These are phyloP conservation scores for Pichia sp. DNA, from an alignment of 1,139 yeast genomes.

Conservation along the genomic window DNA sequence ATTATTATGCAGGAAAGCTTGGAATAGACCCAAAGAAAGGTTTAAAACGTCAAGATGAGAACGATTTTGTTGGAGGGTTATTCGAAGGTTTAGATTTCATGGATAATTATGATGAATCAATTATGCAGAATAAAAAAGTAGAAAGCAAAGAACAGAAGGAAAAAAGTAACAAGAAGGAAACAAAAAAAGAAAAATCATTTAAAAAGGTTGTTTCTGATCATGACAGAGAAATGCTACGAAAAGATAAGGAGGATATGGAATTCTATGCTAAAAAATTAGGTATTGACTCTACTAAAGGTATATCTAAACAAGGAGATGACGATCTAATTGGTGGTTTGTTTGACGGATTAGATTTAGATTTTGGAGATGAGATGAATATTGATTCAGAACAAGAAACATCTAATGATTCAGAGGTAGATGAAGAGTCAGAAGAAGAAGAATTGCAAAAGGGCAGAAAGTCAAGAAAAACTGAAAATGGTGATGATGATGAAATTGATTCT, in stretches of 20 bases:
- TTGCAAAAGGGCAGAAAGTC: not conserved
- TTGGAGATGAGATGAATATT: not conserved
- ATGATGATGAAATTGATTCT: conserved; percentile 30
- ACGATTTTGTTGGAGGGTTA: conserved; percentile 30
- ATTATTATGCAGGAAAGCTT: conserved; percentile 66
- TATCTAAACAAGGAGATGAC: conserved; percentile 24
- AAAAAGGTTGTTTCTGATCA: conserved; percentile 6
- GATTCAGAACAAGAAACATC: not conserved
- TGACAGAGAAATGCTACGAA: conserved; percentile 41
- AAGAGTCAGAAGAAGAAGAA: not conserved
- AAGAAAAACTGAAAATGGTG: conserved; percentile 4
- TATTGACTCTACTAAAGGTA: conserved; percentile 20
- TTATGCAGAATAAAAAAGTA: conserved; percentile 1
- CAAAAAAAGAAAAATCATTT: conserved; percentile 8
- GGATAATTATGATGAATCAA: conserved; percentile 12
- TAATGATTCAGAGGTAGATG: not conserved
- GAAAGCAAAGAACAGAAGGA: not conserved
- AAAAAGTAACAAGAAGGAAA: not conserved
- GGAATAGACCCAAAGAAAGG: conserved; percentile 35
- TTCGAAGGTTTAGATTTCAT: conserved; percentile 47
- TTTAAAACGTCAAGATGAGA: conserved; percentile 23
- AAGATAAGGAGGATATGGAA: conserved; percentile 75
- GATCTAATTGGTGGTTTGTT: conserved; percentile 30
- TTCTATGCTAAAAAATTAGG: conserved; percentile 84
- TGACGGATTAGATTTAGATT: conserved; percentile 46